A percentile compares a stretch with the other conserved stretches of the same genome.
Conservation (phyloP, 257 asterid genomes). For the Solanum virginianum region DNA sequence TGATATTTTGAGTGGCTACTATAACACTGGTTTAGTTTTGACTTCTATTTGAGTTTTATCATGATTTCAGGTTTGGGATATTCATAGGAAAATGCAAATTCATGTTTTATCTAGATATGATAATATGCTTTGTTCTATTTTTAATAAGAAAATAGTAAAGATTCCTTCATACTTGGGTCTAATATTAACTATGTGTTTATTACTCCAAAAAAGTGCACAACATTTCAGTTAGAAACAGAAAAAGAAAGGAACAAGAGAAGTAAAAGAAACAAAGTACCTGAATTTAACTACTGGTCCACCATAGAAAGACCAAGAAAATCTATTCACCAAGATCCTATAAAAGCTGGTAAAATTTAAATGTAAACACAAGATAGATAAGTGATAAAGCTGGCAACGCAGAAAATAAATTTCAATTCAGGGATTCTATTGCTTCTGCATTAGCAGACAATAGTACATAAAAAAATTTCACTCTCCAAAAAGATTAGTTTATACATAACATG, state of each 20-base stretch:
- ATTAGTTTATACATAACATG: constrained; percentile 96
- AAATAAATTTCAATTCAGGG: constrained; percentile 25
- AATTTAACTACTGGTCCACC: background rate
- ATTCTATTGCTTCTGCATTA: constrained; percentile 85
- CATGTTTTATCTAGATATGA: constrained; percentile 87
- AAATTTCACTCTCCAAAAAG: constrained; percentile 85
- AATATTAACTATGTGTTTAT: background rate
- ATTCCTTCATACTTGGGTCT: background rate
- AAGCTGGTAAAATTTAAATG: background rate
- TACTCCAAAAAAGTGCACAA: background rate
- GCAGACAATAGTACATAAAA: constrained; percentile 70
- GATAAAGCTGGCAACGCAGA: background rate
- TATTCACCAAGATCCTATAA: background rate
- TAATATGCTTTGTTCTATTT: constrained; percentile 90
- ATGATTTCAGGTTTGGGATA: constrained; percentile 45
- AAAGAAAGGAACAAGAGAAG: background rate
- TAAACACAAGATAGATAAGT: background rate
- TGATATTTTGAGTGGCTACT: background rate
- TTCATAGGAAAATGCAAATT: constrained; percentile 88
- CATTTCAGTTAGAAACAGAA: background rate
- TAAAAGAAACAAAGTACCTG: background rate
- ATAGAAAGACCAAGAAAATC: background rate
- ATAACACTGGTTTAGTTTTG: background rate
- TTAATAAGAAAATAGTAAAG: constrained; percentile 59
- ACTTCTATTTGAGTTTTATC: background rate